Percentiles rank a stretch among this genome's conserved stretches.
Conservation (phyloP, 495 filamentous ascomycete species). For the Penicillium mononematosum region DNA sequence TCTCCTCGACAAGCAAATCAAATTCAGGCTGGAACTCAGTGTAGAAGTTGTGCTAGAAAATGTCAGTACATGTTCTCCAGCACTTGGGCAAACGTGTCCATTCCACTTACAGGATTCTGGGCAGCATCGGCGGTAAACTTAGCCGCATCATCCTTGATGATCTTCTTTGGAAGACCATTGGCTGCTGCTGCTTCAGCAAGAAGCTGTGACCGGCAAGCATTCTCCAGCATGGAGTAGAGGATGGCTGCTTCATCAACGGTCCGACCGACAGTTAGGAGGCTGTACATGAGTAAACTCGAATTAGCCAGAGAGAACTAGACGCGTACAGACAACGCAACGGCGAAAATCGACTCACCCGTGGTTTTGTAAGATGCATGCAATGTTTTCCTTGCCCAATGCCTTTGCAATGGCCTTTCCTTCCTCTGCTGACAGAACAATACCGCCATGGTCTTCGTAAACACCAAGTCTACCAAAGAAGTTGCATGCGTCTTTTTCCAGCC, state of each 20-base stretch:
- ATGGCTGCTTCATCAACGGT: slow-evolving; percentile 68
- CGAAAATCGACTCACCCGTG: slow-evolving; percentile 47
- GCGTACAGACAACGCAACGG: not conserved
- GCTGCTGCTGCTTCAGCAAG: slow-evolving; percentile 63
- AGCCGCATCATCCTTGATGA: slow-evolving; percentile 41
- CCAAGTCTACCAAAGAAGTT: slow-evolving; percentile 54
- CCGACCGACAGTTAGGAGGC: slow-evolving; percentile 59
- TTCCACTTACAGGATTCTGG: slow-evolving; percentile 39
- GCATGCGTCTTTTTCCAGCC: slow-evolving; percentile 48
- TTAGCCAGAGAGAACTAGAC: slow-evolving; percentile 8
- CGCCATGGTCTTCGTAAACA: slow-evolving; percentile 54
- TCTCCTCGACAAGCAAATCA: slow-evolving; percentile 47
- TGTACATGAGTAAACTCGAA: slow-evolving; percentile 8
- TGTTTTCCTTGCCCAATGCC: slow-evolving; percentile 60
- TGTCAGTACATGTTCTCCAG: slow-evolving; percentile 6
- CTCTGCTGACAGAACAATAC: slow-evolving; percentile 60
- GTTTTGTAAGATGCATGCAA: slow-evolving; percentile 64
- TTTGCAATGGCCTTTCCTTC: slow-evolving; percentile 59
- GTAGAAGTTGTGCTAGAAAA: slow-evolving; percentile 42
- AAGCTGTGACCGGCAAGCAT: slow-evolving; percentile 65
- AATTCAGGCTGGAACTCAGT: slow-evolving; percentile 49
- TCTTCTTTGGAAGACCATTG: slow-evolving; percentile 56
- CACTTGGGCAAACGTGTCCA: not conserved
- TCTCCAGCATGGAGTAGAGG: slow-evolving; percentile 64
- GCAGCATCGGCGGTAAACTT: slow-evolving; percentile 40